phyloP scores from a whole-genome alignment of 2,329 filamentous ascomycete genomes.

The Colletotrichum siamense region DNA sequence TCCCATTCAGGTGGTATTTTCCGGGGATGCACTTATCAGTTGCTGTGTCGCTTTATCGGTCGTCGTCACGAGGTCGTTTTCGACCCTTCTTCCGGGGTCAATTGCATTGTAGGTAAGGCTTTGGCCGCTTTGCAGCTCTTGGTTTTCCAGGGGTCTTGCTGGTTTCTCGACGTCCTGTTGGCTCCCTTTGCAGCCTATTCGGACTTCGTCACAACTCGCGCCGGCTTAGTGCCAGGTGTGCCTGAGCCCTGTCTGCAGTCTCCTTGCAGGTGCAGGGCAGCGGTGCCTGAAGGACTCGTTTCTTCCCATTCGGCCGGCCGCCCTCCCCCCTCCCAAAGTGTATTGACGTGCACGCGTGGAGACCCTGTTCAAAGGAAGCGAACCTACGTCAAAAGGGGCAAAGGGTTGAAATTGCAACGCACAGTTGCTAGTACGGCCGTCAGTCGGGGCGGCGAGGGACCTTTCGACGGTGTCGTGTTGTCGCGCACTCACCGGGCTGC shows the following conservation, averaged over 20 bases:
- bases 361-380: background rate
- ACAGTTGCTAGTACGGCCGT: background rate
- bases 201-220: conserved; percentile 6
- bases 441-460: background rate
- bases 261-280: conserved; percentile 12
- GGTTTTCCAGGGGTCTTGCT: background rate
- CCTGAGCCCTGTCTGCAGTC: background rate
- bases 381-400: conserved; percentile 4
- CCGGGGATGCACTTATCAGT: conserved; percentile 12
- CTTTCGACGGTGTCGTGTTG: background rate
- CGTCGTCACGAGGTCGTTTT: background rate
- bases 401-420: conserved; percentile 11
- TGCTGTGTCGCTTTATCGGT: background rate
- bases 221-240: background rate
- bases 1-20: conserved; percentile 15
- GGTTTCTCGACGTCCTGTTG: background rate
- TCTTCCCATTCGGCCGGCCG: background rate
- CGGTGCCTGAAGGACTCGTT: background rate
- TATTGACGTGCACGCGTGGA: conserved; percentile 18
- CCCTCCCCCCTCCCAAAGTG: background rate
- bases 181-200: conserved; percentile 2
- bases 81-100: background rate
- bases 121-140: background rate
- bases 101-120: background rate
- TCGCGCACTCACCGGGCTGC: conserved; percentile 11